Evolutionary conservation across 2,329 filamentous ascomycete species (phyloP).

Genomic region (Colletotrichum sojae): DNA sequence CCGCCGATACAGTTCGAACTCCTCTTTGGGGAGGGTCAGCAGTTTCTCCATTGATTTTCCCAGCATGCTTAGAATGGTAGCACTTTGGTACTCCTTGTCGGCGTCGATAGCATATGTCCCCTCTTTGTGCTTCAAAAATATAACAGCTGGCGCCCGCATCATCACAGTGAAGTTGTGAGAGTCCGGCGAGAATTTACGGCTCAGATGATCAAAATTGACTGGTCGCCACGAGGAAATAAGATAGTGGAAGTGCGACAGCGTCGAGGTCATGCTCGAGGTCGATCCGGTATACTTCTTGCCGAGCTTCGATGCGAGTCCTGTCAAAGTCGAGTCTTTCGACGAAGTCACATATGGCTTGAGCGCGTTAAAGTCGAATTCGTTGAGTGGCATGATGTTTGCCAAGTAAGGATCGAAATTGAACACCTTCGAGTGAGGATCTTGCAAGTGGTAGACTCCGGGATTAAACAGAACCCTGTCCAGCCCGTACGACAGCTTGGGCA

Average conservation of each 20-base stretch:
- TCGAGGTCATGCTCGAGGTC: constrained; percentile 94
- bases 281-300: constrained; percentile 90
- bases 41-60: constrained; percentile 98
- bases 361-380: constrained; percentile 92
- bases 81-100: constrained; percentile 90
- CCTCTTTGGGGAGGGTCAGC: constrained; percentile 83
- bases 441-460: constrained; percentile 90
- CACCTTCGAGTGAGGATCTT: constrained; percentile 88
- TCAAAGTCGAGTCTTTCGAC: constrained; percentile 82
- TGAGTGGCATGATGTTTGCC: constrained; percentile 90
- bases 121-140: constrained; percentile 86
- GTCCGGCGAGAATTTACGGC: constrained; percentile 74
- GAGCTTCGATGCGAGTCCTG: constrained; percentile 75
- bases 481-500: constrained; percentile 78
- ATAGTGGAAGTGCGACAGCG: constrained; percentile 92
- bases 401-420: constrained; percentile 99
- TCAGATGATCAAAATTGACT: constrained; percentile 77
- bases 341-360: constrained; percentile 92
- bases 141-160: constrained; percentile 79
- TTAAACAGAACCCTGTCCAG: constrained; percentile 96
- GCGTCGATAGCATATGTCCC: constrained; percentile 95
- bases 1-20: constrained; percentile 88
- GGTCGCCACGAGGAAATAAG: constrained; percentile 87
- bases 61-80: constrained; percentile 90
- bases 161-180: constrained; percentile 79